Percentiles rank a stretch among this genome's conserved stretches.
phyloP scores from a whole-genome alignment of 495 filamentous ascomycete species.

The Penicillium flavigenum region DNA sequence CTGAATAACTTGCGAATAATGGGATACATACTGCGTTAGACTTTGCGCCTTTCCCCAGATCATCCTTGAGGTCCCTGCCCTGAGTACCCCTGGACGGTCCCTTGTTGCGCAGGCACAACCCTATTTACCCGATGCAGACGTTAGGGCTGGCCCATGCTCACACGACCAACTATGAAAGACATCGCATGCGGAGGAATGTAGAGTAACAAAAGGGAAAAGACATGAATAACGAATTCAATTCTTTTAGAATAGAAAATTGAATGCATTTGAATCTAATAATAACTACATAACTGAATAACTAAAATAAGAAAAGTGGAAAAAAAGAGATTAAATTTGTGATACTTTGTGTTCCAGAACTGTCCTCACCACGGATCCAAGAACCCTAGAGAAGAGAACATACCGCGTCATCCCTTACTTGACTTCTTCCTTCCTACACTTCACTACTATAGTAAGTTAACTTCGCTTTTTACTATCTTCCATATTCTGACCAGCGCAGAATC shows the following conservation, averaged over 20 bases:
- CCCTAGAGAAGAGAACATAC: constrained; percentile 21
- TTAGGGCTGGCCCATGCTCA: constrained; percentile 26
- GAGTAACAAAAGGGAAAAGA: background rate
- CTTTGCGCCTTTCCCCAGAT: constrained; percentile 1
- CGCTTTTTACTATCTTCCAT: background rate
- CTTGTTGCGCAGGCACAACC: constrained; percentile 16
- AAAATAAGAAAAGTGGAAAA: background rate
- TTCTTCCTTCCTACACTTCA: constrained; percentile 19
- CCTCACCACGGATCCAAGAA: constrained; percentile 3
- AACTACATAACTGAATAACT: background rate
- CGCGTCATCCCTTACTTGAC: constrained; percentile 34
- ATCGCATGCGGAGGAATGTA: constrained; percentile 7
- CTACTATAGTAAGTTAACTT: constrained; percentile 8
- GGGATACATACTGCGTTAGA: background rate
- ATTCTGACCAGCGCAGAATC: constrained; percentile 18
- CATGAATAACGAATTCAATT: background rate
- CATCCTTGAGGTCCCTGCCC: constrained; percentile 1
- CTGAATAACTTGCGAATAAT: background rate
- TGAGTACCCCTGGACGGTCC: constrained; percentile 13
- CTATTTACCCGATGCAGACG: constrained; percentile 28
- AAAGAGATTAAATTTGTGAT: constrained; percentile 3
- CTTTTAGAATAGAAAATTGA: background rate
- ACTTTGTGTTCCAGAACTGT: constrained; percentile 9
- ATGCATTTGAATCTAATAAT: constrained; percentile 1
- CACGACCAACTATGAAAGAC: constrained; percentile 25